Percentiles rank a stretch among this genome's conserved stretches.
phyloP scores from a whole-genome alignment of 148 eudicot species.

The Camellia japonica region DNA sequence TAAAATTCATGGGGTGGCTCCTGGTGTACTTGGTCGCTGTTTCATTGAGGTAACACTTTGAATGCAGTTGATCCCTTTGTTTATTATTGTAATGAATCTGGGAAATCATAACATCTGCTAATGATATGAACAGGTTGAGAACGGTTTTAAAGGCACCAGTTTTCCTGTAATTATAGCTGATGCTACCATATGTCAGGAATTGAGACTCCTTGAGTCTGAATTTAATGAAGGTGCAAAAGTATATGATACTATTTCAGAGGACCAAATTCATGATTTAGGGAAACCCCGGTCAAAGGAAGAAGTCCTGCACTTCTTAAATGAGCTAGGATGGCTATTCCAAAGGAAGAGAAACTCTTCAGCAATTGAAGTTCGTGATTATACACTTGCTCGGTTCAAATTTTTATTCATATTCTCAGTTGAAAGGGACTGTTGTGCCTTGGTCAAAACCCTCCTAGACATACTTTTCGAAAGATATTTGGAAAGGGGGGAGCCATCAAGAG shows the following conservation, averaged over 20 bases:
- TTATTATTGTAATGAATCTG: too few species aligned
- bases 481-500: slow-evolving; percentile 20
- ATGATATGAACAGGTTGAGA: slow-evolving; percentile 63
- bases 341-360: slow-evolving; percentile 31
- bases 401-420: slow-evolving; percentile 43
- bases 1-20: slow-evolving; percentile 33
- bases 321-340: slow-evolving; percentile 58
- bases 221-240: slow-evolving; percentile 33
- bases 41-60: slow-evolving; percentile 63
- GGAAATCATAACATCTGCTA: slow-evolving; percentile 12
- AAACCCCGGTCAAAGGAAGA: slow-evolving; percentile 30
- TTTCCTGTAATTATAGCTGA: slow-evolving; percentile 80
- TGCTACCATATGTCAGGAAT: slow-evolving; percentile 62
- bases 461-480: slow-evolving; percentile 28
- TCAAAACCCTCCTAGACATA: slow-evolving; percentile 44
- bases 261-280: slow-evolving; percentile 12
- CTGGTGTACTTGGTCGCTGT: slow-evolving; percentile 57
- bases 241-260: slow-evolving; percentile 13
- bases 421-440: slow-evolving; percentile 43
- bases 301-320: slow-evolving; percentile 48
- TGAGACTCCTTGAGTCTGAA: slow-evolving; percentile 64
- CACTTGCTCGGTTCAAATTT: slow-evolving; percentile 33
- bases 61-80: slow-evolving; percentile 9
- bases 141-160: slow-evolving; percentile 59
- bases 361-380: slow-evolving; percentile 28